Conservation (phyloP, 305 asterid genomes). For the Coffea humblotiana region DNA sequence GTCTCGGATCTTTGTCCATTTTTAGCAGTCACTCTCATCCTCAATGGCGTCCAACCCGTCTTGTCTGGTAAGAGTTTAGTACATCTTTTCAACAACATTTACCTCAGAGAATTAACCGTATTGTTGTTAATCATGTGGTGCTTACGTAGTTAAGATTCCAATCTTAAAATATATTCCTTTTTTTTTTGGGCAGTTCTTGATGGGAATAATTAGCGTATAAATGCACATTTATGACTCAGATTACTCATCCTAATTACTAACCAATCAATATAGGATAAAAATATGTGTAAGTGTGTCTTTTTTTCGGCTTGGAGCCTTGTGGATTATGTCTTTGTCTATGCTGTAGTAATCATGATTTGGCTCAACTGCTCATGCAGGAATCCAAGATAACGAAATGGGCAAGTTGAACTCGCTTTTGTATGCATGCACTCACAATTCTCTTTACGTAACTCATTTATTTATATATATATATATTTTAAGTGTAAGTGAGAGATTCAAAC, state of each 20-base stretch:
- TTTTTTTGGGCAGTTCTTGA: no score
- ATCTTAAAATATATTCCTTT: background rate
- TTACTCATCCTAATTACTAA: background rate
- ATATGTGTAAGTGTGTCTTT: background rate
- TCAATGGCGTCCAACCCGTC: constrained; percentile 80
- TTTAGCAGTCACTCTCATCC: constrained; percentile 52
- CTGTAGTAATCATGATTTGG: background rate
- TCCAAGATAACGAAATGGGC: background rate
- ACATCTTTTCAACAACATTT: background rate
- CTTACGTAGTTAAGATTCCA: background rate
- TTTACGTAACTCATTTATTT: no score
- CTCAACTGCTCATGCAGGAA: background rate
- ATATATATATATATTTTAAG: no score
- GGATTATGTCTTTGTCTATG: background rate
- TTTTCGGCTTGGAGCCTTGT: background rate
- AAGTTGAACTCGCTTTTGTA: background rate
- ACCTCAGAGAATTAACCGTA: background rate
- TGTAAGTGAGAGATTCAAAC: no score
- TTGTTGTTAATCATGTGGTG: no score
- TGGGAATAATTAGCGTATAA: background rate
- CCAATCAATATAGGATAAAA: no score
- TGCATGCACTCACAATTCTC: background rate
- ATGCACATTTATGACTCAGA: background rate
- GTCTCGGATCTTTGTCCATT: constrained; percentile 64
- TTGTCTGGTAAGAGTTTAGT: constrained; percentile 46